Conservation (phyloP, 2,329 filamentous ascomycete genomes). For the Pyrenochaeta sp. region DNA sequence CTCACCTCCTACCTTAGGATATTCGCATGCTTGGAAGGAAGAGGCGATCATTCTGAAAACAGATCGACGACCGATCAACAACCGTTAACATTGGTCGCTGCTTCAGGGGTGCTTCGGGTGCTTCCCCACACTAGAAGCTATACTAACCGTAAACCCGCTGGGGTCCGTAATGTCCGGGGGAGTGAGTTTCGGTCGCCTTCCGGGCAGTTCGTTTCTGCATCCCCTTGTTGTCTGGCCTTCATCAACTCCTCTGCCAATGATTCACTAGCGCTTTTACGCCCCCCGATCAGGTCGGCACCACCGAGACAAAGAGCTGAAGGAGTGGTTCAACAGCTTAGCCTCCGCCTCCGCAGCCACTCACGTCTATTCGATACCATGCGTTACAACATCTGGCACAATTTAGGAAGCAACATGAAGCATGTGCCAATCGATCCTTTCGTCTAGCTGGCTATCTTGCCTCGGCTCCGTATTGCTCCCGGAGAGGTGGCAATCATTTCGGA, state of each 20-base stretch:
- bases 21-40: slow-evolving; percentile 18
- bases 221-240: slow-evolving; percentile 13
- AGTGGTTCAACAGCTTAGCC: slow-evolving; percentile 12
- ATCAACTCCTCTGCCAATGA: slow-evolving; percentile 20
- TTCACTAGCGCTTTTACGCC: slow-evolving; percentile 7
- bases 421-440: slow-evolving; percentile 24
- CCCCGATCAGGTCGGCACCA: slow-evolving; percentile 9
- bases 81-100: slow-evolving; percentile 24
- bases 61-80: slow-evolving; percentile 21
- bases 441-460: slow-evolving; percentile 25
- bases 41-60: slow-evolving; percentile 21
- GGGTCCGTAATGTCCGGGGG: slow-evolving; percentile 4
- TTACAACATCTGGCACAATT: slow-evolving; percentile 8
- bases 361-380: slow-evolving; percentile 11
- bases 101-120: slow-evolving; percentile 5
- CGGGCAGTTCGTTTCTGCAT: slow-evolving; percentile 1
- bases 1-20: slow-evolving; percentile 24
- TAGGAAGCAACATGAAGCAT: slow-evolving; percentile 20
- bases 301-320: slow-evolving; percentile 14
- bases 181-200: neutral
- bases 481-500: slow-evolving; percentile 45
- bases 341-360: slow-evolving; percentile 21
- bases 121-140: slow-evolving; percentile 6
- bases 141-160: slow-evolving; percentile 10
- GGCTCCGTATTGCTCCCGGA: slow-evolving; percentile 22